phyloP scores from a whole-genome alignment of 257 asterid species.

The Nicotiana knightiana region DNA sequence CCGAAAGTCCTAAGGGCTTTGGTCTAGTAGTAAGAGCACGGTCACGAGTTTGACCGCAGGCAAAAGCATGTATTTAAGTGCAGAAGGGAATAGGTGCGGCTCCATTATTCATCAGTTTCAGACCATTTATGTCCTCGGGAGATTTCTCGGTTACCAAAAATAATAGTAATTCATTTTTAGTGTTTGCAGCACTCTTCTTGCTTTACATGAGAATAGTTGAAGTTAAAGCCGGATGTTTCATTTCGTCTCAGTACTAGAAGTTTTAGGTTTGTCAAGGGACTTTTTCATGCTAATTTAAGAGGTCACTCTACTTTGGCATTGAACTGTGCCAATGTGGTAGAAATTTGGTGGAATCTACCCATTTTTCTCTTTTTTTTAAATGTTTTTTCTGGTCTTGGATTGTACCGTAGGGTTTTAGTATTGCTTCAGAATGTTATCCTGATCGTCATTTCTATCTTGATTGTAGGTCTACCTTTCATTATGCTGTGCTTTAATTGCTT shows the following conservation, averaged over 20 bases:
- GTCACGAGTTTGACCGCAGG: too few relatives aligned
- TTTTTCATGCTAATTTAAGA: not conserved
- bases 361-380: not conserved
- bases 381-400: not conserved
- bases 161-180: too few relatives aligned
- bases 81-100: too few relatives aligned
- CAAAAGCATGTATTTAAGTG: too few relatives aligned
- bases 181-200: too few relatives aligned
- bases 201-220: not conserved
- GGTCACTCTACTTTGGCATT: not conserved
- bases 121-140: too few relatives aligned
- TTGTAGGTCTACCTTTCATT: conserved; percentile 81
- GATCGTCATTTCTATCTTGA: conserved; percentile 1
- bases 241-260: too few relatives aligned
- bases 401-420: not conserved
- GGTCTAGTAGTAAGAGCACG: too few relatives aligned
- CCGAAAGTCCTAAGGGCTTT: too few relatives aligned
- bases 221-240: too few relatives aligned
- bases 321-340: not conserved
- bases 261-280: not conserved
- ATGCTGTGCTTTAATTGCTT: conserved; percentile 74
- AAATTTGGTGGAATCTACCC: not conserved
- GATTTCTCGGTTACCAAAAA: too few relatives aligned
- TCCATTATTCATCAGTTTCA: too few relatives aligned
- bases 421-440: not conserved